Conservation (phyloP, 768 basidiomycete species). For the Leccinum broughii region DNA sequence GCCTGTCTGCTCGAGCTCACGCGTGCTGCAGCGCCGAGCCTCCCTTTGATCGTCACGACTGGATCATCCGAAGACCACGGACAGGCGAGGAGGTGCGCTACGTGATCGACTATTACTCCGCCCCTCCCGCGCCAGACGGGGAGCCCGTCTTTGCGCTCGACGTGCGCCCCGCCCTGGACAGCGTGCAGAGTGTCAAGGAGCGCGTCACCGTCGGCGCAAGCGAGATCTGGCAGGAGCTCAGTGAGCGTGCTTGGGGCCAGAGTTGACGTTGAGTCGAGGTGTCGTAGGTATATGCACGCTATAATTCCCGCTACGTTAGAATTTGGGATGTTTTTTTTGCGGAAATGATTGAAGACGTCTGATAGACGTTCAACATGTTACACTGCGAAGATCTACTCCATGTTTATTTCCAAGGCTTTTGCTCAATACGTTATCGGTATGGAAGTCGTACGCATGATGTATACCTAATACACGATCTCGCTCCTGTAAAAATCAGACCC, state of each 20-base stretch:
- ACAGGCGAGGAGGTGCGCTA: constrained; percentile 88
- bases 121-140: constrained; percentile 85
- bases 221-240: constrained; percentile 58
- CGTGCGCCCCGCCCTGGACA: constrained; percentile 93
- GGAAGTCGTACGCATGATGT: no score
- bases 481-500: no score
- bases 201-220: constrained; percentile 69
- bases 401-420: constrained; percentile 27
- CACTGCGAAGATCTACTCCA: no score
- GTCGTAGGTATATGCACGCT: constrained; percentile 3
- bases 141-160: constrained; percentile 95
- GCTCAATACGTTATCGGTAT: constrained; percentile 14
- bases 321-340: no score
- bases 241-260: constrained; percentile 31
- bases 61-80: constrained; percentile 82
- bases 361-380: no score
- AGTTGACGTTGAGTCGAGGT: constrained; percentile 9
- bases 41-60: constrained; percentile 98
- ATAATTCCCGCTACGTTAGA: no score
- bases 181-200: constrained; percentile 70
- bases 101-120: constrained; percentile 98
- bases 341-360: no score
- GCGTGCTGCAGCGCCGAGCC: constrained; percentile 66
- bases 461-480: no score
- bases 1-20: constrained; percentile 1